A percentile compares a stretch with the other conserved stretches of the same genome.
Conservation (phyloP, 1,139 yeast genomes). For the Geotrichum aggregatum region DNA sequence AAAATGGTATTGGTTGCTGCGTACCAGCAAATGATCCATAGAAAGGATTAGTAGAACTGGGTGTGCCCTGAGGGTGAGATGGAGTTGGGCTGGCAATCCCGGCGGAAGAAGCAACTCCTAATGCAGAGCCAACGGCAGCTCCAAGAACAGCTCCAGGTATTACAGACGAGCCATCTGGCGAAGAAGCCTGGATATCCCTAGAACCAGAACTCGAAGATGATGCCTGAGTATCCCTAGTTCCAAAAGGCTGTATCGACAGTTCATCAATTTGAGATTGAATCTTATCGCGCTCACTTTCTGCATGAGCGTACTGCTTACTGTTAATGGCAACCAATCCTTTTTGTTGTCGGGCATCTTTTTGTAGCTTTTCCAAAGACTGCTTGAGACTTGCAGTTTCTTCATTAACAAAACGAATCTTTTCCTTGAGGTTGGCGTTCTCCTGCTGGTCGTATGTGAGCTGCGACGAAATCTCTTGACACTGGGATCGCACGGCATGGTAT, state of each 20-base stretch:
- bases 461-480: conserved; percentile 58
- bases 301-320: conserved; percentile 62
- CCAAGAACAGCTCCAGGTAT: conserved; percentile 28
- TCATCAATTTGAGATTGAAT: conserved; percentile 43
- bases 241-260: conserved; percentile 35
- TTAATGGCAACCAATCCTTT: conserved; percentile 61
- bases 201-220: conserved; percentile 23
- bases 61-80: conserved; percentile 1
- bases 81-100: conserved; percentile 14
- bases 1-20: conserved; percentile 9
- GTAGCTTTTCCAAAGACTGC: conserved; percentile 50
- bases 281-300: conserved; percentile 49
- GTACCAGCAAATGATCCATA: conserved; percentile 11
- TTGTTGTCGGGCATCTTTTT: conserved; percentile 55
- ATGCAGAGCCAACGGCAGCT: conserved; percentile 23
- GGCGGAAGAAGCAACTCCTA: conserved; percentile 20
- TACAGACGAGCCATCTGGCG: too few relatives aligned
- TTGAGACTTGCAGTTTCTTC: conserved; percentile 61
- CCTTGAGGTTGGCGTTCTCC: conserved; percentile 61
- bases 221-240: conserved; percentile 33
- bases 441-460: conserved; percentile 63
- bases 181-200: conserved; percentile 23
- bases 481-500: conserved; percentile 64
- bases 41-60: conserved; percentile 18
- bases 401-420: conserved; percentile 60